These are phyloP conservation scores for Dichotomopilus funicola DNA, from an alignment of 2,329 filamentous ascomycete species.

Conservation along the genomic window DNA sequence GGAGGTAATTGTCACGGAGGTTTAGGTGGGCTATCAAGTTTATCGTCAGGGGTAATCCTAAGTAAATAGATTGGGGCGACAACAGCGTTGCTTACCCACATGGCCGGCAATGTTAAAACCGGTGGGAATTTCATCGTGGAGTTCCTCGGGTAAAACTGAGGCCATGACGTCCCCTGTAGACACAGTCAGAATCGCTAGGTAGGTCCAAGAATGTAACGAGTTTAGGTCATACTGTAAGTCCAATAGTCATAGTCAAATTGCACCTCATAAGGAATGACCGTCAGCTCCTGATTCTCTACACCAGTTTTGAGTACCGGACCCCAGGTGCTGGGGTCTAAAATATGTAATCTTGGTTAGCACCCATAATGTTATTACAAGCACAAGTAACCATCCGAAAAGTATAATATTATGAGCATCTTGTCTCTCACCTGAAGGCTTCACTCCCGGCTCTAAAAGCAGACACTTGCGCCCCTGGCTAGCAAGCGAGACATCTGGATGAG, in stretches of 20 bases:
- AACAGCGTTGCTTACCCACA: constrained; percentile 50
- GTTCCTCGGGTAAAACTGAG: constrained; percentile 71
- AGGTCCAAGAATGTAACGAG: too few relatives aligned
- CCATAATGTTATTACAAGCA: neutral
- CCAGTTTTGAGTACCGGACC: constrained; percentile 62
- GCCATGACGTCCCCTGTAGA: constrained; percentile 69
- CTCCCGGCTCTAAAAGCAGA: constrained; percentile 50
- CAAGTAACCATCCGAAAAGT: neutral
- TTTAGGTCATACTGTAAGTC: constrained; percentile 59
- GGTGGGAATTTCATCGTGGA: constrained; percentile 72
- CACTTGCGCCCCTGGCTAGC: constrained; percentile 54
- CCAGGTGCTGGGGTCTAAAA: constrained; percentile 65
- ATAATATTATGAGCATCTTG: neutral
- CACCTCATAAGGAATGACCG: constrained; percentile 68
- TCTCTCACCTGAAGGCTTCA: constrained; percentile 46
- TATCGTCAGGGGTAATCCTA: constrained; percentile 15
- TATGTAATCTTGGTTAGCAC: constrained; percentile 1
- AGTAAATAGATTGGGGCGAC: neutral
- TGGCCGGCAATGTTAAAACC: constrained; percentile 89
- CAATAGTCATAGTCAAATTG: constrained; percentile 78
- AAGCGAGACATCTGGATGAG: constrained; percentile 52
- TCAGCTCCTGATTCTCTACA: constrained; percentile 60
- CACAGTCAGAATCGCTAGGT: neutral
- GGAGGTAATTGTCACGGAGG: constrained; percentile 72
- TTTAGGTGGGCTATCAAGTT: constrained; percentile 69